Evolutionary conservation across 2,329 filamentous ascomycete species (phyloP), one percentile per base, ranked within the genome.

Genomic region (Chaetomium olivaceum): DNA sequence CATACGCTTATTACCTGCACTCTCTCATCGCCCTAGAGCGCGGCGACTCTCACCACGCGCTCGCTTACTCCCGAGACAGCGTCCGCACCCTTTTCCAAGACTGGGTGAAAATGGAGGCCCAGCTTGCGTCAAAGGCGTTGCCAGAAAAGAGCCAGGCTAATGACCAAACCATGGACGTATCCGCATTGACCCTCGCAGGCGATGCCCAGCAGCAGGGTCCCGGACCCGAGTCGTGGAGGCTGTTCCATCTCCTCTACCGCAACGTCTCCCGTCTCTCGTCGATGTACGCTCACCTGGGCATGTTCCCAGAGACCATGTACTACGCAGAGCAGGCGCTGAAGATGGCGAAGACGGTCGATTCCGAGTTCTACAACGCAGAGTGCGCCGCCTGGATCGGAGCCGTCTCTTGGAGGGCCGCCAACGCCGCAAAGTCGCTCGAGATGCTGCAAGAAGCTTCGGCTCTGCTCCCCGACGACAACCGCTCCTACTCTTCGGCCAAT

Each of bases 291-390:
- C 90, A 96, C 69, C 86, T 95, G 68, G 95, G 95, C 31, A 85
- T 96, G 78, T 92, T 93, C 69, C 89, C 92, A 67, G 94, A 98
- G 75, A 94, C 94, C 1, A 80, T 94, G 0, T 95, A 93, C 75
- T 96, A 96, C 71, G 89, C 90, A 1, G 90, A 97, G 71, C 91
- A 95, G 72, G 93, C 93, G 0, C 82, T 90, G 62, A 92, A 90
- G 72, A 85, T 96, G 66, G 91, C 91, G 25, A 83, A 84, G 65
- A 86, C 85, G n/a, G 85, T 91, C 9, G 81, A 85, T 57, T 88
- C 90, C 0, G 81, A 85, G 43, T 82, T 88, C 14, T 85, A 85
- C 71, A 77, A 80, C 51, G 82, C 85, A 0, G 82, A 86, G 68
- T 83, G 83, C 8, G 80, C 83, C 3, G 80, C 82, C 4, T 85